Base-by-base conservation (phyloP, 1,139 yeast species). In the Magnusiomyces sp. region DNA sequence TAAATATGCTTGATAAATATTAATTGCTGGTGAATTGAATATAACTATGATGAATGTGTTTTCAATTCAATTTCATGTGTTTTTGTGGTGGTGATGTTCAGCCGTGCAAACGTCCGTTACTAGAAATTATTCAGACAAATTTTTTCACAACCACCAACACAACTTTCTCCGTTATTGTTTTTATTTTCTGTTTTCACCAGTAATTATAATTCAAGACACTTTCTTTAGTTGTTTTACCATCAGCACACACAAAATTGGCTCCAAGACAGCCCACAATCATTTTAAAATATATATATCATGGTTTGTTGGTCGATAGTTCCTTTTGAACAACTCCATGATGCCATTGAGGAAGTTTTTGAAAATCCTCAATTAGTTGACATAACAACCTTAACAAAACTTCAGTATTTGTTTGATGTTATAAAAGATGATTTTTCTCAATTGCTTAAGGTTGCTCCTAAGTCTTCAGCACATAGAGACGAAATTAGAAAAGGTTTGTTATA, bases 381-480 rank as follows among this genome's bases (percentile, higher is more conserved):
- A 2, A 41, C 49, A 10, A 34, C 48, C 50, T 43, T 54, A n/a
- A 50, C 56, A 11, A 49, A 48, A 7, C 43, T 64, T 9, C 58
- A 55, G 27, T 52, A 55, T 27, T 48, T 58, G 17, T 51, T 66
- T 19, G 52, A 54, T 3, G 58, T 54, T 13, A 54, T 67, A 20
- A 38, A 52, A 27, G 67, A 64, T 11, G 95, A 85, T 64, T 68
- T 86, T 47, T 54, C 60, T 31, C 63, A 65, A 48, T 64, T 83
- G 45, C 65, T 80, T 45, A 62, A 69, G 2, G 70, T 75, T 5
- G 83, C 89, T 0, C 58, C 67, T 5, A 78, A 79, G 61, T 77
- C 74, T 54, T 79, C 77, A 38, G 46, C 71, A 3, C 77, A 87
- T 52, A 70, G 92, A 59, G 70, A 72, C 31, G 63, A 63, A 45